A percentile compares a stretch with the other conserved stretches of the same genome.
These are phyloP conservation scores for Lentinula raphanica DNA, from an alignment of 768 basidiomycete species.

Conservation along the genomic window DNA sequence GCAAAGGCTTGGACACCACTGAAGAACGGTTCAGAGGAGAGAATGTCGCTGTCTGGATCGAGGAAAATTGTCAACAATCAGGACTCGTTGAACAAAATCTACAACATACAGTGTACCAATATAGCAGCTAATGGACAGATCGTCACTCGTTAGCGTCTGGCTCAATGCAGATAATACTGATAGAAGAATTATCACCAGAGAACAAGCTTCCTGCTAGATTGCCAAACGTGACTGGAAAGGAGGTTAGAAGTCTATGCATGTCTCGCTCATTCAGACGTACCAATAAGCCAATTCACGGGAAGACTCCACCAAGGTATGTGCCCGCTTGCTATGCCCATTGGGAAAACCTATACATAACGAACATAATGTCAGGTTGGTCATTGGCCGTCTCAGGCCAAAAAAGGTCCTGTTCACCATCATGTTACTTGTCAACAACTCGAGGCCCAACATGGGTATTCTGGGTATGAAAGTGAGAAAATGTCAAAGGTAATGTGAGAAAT, in stretches of 20 bases:
- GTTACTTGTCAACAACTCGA: conserved; percentile 70
- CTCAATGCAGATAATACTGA: too few relatives aligned
- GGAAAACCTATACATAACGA: conserved; percentile 43
- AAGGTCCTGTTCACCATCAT: conserved; percentile 53
- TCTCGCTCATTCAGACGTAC: conserved; percentile 25
- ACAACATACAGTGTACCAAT: not conserved
- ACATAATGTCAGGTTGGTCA: not conserved
- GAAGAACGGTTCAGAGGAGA: conserved; percentile 53
- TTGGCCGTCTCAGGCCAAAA: not conserved
- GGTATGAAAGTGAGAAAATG: not conserved
- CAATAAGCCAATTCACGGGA: conserved; percentile 63
- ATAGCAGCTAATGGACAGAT: not conserved
- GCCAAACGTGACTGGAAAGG: conserved; percentile 48
- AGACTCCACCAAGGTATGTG: conserved; percentile 68
- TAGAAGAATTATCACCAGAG: conserved; percentile 57
- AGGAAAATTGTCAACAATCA: not conserved
- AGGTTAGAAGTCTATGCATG: not conserved
- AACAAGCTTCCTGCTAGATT: conserved; percentile 67
- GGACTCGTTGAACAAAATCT: not conserved
- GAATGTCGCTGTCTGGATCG: conserved; percentile 50
- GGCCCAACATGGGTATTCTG: conserved; percentile 69
- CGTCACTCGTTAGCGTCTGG: too few relatives aligned
- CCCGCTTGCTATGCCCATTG: conserved; percentile 61
- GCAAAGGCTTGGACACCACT: conserved; percentile 49
- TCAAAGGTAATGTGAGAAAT: not conserved